Evolutionary conservation across 768 basidiomycete species (phyloP), one percentile per base, ranked within the genome.

Genomic region (Auriscalpium microsporum): DNA sequence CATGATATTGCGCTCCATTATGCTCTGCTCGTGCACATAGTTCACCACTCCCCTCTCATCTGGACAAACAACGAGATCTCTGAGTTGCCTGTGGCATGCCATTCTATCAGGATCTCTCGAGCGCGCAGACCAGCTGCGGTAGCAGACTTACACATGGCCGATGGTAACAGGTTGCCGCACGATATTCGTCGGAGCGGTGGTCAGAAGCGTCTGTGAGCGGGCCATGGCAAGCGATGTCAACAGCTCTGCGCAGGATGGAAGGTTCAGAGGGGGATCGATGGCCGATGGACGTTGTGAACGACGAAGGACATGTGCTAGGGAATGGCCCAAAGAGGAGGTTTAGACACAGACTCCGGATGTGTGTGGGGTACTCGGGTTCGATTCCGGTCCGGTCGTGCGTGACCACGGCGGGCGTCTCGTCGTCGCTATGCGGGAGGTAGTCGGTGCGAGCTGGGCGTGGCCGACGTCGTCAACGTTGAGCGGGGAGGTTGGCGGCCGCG

Each of bases 51-150:
- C 85, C 11, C 77, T 71, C 59, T 83, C 79, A 6, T 79, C 73
- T 1, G 87, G 88, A 67, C 87, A 89, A 56, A 87, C 78, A 50
- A 90, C 69, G 49, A 92, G 79, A 71, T 92, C 88, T 37, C 89
- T 78, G 33, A 92, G 73, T 70, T 92, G 89, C 28, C 86, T 87
- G 68, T 42, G 55, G 34, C 52, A 13, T 11, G 3, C 10, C 1
- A 51, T 45, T 40, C 48, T 54, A 42, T 33, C 55, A 38, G 56
- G 56, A 65, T 54, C 48, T 37, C 56, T 45, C 21, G 36, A 54
- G 62, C 48, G 56, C 48, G 14, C 19, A 17, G 10, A 28, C 3
- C 48, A 44, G 13, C 23, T 14, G 13, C 40, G 33, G 9, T 7
- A 50, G 17, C 52, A 47, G 55, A 58, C 67, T 50, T 60, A 86